Conservation (phyloP, 805 yeast genomes). For the Tetrapisispora iriomotensis region DNA sequence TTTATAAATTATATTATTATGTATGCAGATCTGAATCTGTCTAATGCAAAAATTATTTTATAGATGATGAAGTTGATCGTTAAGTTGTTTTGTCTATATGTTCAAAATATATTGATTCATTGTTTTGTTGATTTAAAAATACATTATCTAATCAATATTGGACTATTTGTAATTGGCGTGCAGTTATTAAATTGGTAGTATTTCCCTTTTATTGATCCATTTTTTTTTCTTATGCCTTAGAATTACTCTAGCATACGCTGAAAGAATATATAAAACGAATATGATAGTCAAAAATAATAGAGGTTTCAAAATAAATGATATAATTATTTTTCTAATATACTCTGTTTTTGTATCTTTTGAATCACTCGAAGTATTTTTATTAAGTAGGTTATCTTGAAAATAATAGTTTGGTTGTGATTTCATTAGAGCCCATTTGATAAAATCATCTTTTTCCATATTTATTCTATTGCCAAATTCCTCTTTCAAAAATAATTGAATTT, state of each 20-base stretch:
- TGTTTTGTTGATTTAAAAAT: too few relatives aligned
- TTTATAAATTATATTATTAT: background rate
- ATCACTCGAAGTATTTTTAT: too few relatives aligned
- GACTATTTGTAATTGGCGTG: too few relatives aligned
- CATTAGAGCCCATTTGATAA: slow-evolving; percentile 15
- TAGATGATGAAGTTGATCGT: too few relatives aligned
- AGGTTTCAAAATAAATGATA: background rate
- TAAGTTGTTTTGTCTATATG: too few relatives aligned
- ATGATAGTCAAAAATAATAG: background rate
- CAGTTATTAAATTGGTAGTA: too few relatives aligned
- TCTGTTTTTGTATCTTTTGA: background rate
- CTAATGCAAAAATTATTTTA: too few relatives aligned
- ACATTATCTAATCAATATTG: too few relatives aligned
- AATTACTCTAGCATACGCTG: slow-evolving; percentile 17
- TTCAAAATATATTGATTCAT: too few relatives aligned
- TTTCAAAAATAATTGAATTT: slow-evolving; percentile 15
- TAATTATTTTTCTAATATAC: background rate
- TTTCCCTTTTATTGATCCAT: too few relatives aligned
- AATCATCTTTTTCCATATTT: slow-evolving; percentile 14
- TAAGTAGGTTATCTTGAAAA: background rate
- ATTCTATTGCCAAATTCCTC: slow-evolving; percentile 17
- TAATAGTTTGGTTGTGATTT: slow-evolving; percentile 14
- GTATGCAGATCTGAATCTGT: too few relatives aligned
- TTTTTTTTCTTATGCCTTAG: slow-evolving; percentile 7
- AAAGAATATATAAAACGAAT: slow-evolving; percentile 11